Evolutionary conservation across 2,329 filamentous ascomycete species (phyloP).

Genomic region (Parastagonospora avenae): DNA sequence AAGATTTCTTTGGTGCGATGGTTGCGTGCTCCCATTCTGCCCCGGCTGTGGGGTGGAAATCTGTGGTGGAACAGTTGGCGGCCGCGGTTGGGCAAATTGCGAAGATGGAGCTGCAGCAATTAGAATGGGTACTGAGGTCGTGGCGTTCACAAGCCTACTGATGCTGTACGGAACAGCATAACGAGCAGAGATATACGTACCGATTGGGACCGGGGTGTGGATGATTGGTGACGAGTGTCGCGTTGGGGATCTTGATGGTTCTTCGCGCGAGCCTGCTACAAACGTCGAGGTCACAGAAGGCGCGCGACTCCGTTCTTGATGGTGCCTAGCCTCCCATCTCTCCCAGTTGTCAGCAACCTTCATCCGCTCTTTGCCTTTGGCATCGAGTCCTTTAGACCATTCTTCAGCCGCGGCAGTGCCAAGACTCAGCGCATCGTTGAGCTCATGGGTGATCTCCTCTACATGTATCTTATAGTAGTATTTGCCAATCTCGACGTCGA

Average conservation of each 20-base stretch:
- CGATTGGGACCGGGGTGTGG: slow-evolving; percentile 40
- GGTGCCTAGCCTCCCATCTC: slow-evolving; percentile 65
- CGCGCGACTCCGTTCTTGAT: slow-evolving; percentile 17
- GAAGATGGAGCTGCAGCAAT: slow-evolving; percentile 36
- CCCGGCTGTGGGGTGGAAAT: slow-evolving; percentile 37
- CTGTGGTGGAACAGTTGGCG: slow-evolving; percentile 41
- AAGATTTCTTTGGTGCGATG: slow-evolving; percentile 57
- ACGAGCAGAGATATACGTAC: slow-evolving; percentile 37
- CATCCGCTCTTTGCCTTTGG: slow-evolving; percentile 64
- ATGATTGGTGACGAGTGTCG: slow-evolving; percentile 37
- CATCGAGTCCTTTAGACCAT: slow-evolving; percentile 77
- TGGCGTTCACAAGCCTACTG: slow-evolving; percentile 19
- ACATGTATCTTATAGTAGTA: slow-evolving; percentile 69
- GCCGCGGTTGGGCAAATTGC: slow-evolving; percentile 36
- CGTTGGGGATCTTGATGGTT: slow-evolving; percentile 31
- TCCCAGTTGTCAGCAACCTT: slow-evolving; percentile 73
- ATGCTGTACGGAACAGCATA: slow-evolving; percentile 17
- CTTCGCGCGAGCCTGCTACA: slow-evolving; percentile 21
- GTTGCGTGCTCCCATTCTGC: slow-evolving; percentile 27
- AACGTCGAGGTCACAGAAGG: slow-evolving; percentile 22
- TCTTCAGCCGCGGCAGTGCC: slow-evolving; percentile 73
- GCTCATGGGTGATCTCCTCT: slow-evolving; percentile 65
- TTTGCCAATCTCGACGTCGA: slow-evolving; percentile 63
- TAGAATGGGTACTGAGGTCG: slow-evolving; percentile 32
- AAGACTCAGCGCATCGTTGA: slow-evolving; percentile 67